Evolutionary conservation across 2,329 filamentous ascomycete species (phyloP).

Genomic region (Sphaceloma murrayae): DNA sequence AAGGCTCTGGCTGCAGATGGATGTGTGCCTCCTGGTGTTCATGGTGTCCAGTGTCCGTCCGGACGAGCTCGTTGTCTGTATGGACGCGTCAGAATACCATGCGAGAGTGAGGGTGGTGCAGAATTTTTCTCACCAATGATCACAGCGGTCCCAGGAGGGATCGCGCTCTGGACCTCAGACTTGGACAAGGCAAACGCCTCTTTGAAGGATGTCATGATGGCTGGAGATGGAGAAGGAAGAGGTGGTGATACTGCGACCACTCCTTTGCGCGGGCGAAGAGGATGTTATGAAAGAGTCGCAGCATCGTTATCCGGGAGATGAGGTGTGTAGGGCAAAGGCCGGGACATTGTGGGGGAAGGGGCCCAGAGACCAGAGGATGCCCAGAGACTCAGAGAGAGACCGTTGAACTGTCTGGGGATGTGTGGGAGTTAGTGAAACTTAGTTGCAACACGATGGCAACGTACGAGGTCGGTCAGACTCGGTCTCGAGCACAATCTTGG

Average conservation of each 20-base stretch:
- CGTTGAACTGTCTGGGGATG: constrained; percentile 13
- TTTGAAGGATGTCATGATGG: constrained; percentile 28
- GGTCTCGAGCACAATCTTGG: too few relatives aligned
- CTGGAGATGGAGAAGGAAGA: constrained; percentile 2
- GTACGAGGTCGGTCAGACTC: too few relatives aligned
- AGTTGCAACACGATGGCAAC: not conserved
- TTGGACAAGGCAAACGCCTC: constrained; percentile 33
- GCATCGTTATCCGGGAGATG: constrained; percentile 10
- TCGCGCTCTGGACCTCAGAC: constrained; percentile 31
- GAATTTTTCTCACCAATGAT: constrained; percentile 30
- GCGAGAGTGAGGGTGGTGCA: not conserved
- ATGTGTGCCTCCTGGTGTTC: constrained; percentile 30
- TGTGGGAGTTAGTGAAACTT: not conserved
- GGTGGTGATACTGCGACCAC: not conserved
- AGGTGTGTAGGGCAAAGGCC: constrained; percentile 1
- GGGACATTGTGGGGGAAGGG: not conserved
- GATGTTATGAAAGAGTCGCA: constrained; percentile 4
- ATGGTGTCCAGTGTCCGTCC: constrained; percentile 24
- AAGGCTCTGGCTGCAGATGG: constrained; percentile 31
- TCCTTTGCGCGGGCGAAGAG: not conserved
- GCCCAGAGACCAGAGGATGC: not conserved
- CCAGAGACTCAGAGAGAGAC: too few relatives aligned
- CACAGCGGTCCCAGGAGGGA: constrained; percentile 33
- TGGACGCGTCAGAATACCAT: constrained; percentile 9
- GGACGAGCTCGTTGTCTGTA: constrained; percentile 24